Evolutionary conservation across 192 early-diverging fungal genomes (phyloP), one percentile per base, ranked within the genome.

Genomic region (Entomortierella chlamydospora): DNA sequence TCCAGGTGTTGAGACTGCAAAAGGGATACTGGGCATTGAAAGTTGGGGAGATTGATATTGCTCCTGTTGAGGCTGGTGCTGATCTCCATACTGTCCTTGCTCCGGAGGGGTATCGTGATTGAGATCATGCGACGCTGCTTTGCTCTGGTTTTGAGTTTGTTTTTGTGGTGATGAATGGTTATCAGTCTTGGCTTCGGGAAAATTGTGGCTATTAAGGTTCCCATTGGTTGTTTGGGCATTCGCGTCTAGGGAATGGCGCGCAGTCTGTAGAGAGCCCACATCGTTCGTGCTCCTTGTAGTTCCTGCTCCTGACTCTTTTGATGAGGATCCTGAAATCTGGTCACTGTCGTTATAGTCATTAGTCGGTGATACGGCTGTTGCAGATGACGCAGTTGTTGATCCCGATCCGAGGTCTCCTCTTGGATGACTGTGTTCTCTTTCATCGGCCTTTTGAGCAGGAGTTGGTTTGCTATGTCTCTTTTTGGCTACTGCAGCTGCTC

Each of bases 1-100:
- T 22, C 76, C 76, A 28, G 76, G 76, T 20, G 61, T 59, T 13
- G 67, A 31, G 28, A 79, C 76, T 47, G 76, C 76, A 57, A 79
- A 79, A 20, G 76, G 76, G 30, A 79, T 68, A 63, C 57, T 70
- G 15, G 76, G 76, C 41, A 30, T 50, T 29, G 76, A 61, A 9
- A 5, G 47, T 15, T 64, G 57, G 0, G 59, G 52, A n/a, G 29
- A 34, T 29, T 43, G 58, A 17, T 63, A 63, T 10, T 73, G 62
- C 43, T 52, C 55, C 41, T 56, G 55, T 63, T 66, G 70, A 47
- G 50, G 45, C 34, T 34, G 67, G 11, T 49, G 45, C 34, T 34
- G 67, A 22, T 49, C 12, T n/a, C 29, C 39, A 9, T 61, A 43
- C 2, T 45, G 58, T 30, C 20, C 43, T 42, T 62, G 60, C 29